Base-by-base conservation (phyloP, 1,284 basidiomycete species). In the Irpex lacteus region DNA sequence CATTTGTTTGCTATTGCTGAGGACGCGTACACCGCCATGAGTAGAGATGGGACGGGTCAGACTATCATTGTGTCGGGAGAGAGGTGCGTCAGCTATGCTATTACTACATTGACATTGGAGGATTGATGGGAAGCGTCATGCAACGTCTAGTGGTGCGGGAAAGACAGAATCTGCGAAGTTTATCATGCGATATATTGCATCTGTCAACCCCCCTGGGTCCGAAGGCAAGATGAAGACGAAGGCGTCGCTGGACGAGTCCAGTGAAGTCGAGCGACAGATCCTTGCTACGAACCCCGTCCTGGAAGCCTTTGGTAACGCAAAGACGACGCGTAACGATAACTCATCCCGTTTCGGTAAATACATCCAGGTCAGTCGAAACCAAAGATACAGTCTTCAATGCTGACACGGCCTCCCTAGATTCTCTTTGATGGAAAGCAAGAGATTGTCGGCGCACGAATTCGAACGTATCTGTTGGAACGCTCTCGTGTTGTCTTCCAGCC, bases 101-200 rank as follows among this genome's bases (percentile, higher is more conserved):
- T 58, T 4, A 21, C 62, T 19, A 47, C 38, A 66, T 75, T 63
- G 38, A 74, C 60, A 19, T 50, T 54, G 60, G 49, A 7, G 67
- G 8, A 19, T 53, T 18, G n/a, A 53, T 19, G 13, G 21, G n/a
- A 9, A 9, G 18, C 7, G 50, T 18, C 5, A 19, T 52, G 8
- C 50, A 21, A 56, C 34, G 15, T 36, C 5, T 21, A 96, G 94
- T 84, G 98, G 98, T 79, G 98, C 98, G 60, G 98, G 98, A 63
- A 99, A 99, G 83, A 99, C 98, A 0, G 98, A 99, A 78, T 98
- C 96, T 53, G 95, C 98, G 61, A 99, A 99, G 82, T 98, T 96
- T 81, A 99, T 99, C 76, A 96, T 99, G 89, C 90, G 98, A 65
- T 99, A 99, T 79, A 92, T 99, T 73, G 98, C 98, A 11, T 98